phyloP scores from a whole-genome alignment of 176 grass and related monocot genomes.

The Microstegium vimineum region DNA sequence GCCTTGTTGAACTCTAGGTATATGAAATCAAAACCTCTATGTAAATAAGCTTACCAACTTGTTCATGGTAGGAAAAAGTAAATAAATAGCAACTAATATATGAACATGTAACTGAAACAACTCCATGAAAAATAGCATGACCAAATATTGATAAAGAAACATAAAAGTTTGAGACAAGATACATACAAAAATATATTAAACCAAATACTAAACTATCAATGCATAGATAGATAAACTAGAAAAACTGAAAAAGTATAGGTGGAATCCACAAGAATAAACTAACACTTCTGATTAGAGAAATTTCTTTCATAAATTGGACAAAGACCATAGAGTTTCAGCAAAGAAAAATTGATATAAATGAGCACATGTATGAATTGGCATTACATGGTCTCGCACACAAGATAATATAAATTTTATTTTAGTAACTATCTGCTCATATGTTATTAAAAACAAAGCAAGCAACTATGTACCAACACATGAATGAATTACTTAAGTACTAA shows the following conservation, averaged over 20 bases:
- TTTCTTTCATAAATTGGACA: too few species aligned
- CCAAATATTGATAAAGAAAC: not conserved
- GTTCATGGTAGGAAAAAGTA: not conserved
- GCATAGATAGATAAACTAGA: not conserved
- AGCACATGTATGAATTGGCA: too few species aligned
- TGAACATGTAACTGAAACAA: not conserved
- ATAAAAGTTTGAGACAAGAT: not conserved
- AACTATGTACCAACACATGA: not conserved
- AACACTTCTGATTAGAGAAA: too few species aligned
- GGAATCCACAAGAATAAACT: not conserved
- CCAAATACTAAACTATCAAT: not conserved
- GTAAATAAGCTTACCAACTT: not conserved
- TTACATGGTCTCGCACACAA: too few species aligned
- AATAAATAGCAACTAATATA: not conserved
- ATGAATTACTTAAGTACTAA: not conserved
- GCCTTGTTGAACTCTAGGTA: not conserved
- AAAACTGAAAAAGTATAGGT: not conserved
- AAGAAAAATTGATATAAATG: too few species aligned
- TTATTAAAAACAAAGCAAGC: too few species aligned
- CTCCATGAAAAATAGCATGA: not conserved
- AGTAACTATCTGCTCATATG: too few species aligned
- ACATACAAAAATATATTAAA: not conserved
- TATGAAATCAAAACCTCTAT: not conserved
- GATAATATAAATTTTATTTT: too few species aligned
- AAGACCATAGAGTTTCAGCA: too few species aligned